These are phyloP conservation scores for Syzygium jambos DNA, from an alignment of 345 rosid genomes.

Conservation along the genomic window DNA sequence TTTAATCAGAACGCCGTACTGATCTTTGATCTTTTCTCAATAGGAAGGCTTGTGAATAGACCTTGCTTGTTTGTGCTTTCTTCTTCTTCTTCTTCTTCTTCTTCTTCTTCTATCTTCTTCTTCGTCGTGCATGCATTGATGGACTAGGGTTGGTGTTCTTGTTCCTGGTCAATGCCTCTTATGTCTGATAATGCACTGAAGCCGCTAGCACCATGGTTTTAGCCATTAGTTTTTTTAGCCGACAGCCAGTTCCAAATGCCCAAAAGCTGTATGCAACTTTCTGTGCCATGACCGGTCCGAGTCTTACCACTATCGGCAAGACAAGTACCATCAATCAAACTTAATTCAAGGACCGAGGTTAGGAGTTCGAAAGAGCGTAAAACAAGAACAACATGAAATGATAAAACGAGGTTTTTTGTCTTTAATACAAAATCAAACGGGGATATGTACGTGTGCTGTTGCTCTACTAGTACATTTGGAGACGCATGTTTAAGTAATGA, in stretches of 20 bases:
- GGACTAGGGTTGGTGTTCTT: not conserved
- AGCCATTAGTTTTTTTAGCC: no score
- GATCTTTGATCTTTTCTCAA: not conserved
- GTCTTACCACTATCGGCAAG: not conserved
- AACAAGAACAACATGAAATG: not conserved
- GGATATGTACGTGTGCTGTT: not conserved
- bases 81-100: not conserved
- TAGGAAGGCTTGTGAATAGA: fast-evolving
- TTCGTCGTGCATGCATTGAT: not conserved
- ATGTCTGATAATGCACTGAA: not conserved
- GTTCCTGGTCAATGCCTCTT: not conserved
- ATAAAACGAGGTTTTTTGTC: not conserved
- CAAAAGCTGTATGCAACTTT: not conserved
- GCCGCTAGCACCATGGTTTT: not conserved
- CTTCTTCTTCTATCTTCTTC: not conserved
- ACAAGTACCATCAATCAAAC: not conserved
- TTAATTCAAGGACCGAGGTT: not conserved
- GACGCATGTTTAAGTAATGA: not conserved
- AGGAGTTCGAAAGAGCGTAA: not conserved
- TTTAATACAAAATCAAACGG: not conserved
- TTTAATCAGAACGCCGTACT: no score
- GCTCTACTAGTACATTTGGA: not conserved
- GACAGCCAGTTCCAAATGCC: not conserved
- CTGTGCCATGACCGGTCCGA: not conserved
- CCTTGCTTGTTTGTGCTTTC: not conserved